Evolutionary conservation across 169 alveolate species (phyloP).

Genomic region (Babesia ovis): DNA sequence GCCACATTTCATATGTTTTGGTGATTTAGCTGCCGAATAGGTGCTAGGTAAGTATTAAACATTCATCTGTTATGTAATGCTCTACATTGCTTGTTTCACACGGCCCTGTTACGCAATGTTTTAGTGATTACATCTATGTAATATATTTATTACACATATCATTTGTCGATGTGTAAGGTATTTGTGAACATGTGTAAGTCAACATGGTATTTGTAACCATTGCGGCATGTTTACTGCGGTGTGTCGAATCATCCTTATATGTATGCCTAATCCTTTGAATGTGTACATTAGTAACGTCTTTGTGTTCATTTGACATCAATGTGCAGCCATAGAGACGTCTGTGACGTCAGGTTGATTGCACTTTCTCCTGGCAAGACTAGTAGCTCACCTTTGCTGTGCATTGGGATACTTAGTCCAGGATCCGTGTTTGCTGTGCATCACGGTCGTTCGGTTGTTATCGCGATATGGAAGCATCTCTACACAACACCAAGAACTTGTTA

Average conservation of each 20-base stretch:
- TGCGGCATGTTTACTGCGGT: no score
- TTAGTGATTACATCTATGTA: not conserved
- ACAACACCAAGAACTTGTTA: no score
- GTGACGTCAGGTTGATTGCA: not conserved
- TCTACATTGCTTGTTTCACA: not conserved
- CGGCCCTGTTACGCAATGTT: not conserved
- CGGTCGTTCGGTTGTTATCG: not conserved
- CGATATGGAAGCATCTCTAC: not conserved
- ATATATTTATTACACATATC: no score
- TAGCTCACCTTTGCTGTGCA: not conserved
- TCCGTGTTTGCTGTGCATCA: conserved; percentile 19
- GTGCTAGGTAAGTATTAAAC: not conserved
- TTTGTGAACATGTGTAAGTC: not conserved
- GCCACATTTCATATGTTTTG: not conserved
- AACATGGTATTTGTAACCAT: no score
- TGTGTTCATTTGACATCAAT: not conserved
- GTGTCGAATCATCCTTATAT: no score
- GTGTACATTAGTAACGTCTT: no score
- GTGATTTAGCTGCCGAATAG: not conserved
- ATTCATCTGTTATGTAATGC: not conserved
- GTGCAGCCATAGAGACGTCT: not conserved
- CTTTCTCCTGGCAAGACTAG: not conserved
- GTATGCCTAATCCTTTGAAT: no score
- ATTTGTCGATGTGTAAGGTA: not conserved
- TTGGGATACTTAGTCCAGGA: not conserved